Base-by-base conservation (phyloP, 1,284 basidiomycete species). In the Pseudozyma sp. region DNA sequence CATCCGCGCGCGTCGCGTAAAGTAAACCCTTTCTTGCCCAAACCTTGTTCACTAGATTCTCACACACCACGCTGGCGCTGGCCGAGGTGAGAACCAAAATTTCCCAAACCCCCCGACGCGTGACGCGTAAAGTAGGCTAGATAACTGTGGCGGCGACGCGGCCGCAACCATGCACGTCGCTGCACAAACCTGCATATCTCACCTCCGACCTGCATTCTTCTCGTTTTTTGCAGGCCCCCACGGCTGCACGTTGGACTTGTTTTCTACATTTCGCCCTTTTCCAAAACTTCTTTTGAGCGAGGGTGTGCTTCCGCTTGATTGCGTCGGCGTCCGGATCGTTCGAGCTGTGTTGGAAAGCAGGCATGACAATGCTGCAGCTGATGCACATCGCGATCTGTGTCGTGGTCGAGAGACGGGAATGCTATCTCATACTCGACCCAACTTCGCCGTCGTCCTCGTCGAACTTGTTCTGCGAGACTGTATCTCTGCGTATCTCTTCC, bases 121-220 rank as follows among this genome's bases (percentile, higher is more conserved):
- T 19, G 46, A 29, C 46, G 46, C 46, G 46, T 48, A 48, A 34
- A 48, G 46, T 24, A 16, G 24, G 16, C 30, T 14, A 42, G 7
- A 14, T 13, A n/a, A 14, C 2, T 37, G 35, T 37, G 35, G 10
- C 10, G 35, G 35, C 8, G 16, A 13, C 10, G 16, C 16, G 40
- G 40, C 40, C 11, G 10, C 13, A 3, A n/a, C 40, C 24, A 24
- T 13, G 40, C 10, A n/a, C n/a, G 40, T 42, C 10, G 4, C 13
- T 68, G 60, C 55, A 58, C 33, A 44, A 31, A 54, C 16, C 39
- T 51, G 54, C 46, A 54, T 69, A 60, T 69, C 53, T 64, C 60
- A 69, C 17, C 44, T 63, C 53, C 43, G 54, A 69, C 67, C 37
- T 39, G 57, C 57, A 55, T 47, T 44, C 17, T 46, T 37, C 31